phyloP scores from a whole-genome alignment of 768 basidiomycete genomes.

The Brasilioporus rufonigricans region DNA sequence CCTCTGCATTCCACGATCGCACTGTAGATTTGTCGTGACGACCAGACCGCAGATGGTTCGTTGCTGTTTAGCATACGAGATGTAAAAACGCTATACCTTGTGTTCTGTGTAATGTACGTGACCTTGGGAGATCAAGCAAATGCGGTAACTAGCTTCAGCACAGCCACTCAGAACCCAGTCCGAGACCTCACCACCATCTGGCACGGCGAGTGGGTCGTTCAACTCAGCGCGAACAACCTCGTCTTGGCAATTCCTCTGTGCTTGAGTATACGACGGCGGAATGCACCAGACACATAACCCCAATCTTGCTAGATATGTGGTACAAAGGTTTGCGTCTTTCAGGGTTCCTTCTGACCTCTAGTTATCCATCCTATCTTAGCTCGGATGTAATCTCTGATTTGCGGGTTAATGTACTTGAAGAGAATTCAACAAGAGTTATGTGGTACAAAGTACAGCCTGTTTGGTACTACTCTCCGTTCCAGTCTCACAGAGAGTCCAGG shows the following conservation, averaged over 20 bases:
- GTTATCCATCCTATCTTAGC: constrained; percentile 35
- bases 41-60: too few relatives aligned
- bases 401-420: constrained; percentile 61
- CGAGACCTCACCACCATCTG: background rate
- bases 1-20: background rate
- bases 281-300: constrained; percentile 28
- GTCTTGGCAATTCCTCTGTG: background rate
- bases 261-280: background rate
- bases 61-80: too few relatives aligned
- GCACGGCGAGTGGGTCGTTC: background rate
- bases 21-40: background rate
- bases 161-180: constrained; percentile 15
- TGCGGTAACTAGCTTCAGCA: background rate
- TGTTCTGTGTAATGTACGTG: too few relatives aligned
- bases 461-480: background rate
- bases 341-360: background rate
- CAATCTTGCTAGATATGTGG: constrained; percentile 30
- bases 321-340: constrained; percentile 27
- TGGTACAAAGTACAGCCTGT: constrained; percentile 66
- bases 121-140: background rate
- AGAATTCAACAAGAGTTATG: constrained; percentile 53
- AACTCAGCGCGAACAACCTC: constrained; percentile 6
- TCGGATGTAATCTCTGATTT: constrained; percentile 73
- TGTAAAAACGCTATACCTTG: too few relatives aligned
- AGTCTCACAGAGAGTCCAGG: constrained; percentile 42